Conservation (phyloP, 306 rosid species). For the Glycine soja region DNA sequence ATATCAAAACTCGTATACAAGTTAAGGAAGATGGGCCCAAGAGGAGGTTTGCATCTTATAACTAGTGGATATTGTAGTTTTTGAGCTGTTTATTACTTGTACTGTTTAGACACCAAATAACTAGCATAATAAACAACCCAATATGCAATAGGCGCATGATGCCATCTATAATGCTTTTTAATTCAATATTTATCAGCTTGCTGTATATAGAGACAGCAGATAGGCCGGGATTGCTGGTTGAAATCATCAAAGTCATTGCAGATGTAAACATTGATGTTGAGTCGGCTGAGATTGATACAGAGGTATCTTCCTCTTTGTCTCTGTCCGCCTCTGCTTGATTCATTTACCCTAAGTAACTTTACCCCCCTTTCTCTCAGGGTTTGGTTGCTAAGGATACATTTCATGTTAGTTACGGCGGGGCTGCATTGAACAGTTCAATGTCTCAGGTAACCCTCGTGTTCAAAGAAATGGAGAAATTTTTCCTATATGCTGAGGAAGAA, state of each 20-base stretch:
- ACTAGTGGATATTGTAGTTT: slow-evolving; percentile 29
- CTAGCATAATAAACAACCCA: slow-evolving; percentile 29
- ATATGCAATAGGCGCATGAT: slow-evolving; percentile 38
- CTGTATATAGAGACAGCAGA: slow-evolving; percentile 92
- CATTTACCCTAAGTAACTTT: slow-evolving; percentile 39
- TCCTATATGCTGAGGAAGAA: not conserved
- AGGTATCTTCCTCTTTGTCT: slow-evolving; percentile 54
- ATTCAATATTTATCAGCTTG: slow-evolving; percentile 67
- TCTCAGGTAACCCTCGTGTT: slow-evolving; percentile 74
- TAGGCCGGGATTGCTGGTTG: slow-evolving; percentile 88
- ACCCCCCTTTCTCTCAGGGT: slow-evolving; percentile 66
- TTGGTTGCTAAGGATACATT: slow-evolving; percentile 93
- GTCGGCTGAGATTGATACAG: slow-evolving; percentile 92
- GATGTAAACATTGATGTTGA: slow-evolving; percentile 93
- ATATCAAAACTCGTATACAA: slow-evolving; percentile 77
- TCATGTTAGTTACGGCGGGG: slow-evolving; percentile 91
- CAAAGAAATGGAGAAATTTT: too few species aligned
- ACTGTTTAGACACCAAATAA: slow-evolving; percentile 5
- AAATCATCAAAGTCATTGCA: slow-evolving; percentile 82
- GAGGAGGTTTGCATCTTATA: slow-evolving; percentile 76
- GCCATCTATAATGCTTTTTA: slow-evolving; percentile 43
- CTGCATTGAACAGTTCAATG: slow-evolving; percentile 78
- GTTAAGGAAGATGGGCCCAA: slow-evolving; percentile 90
- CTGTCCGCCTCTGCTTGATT: slow-evolving; percentile 17
- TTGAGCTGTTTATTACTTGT: slow-evolving; percentile 11